Evolutionary conservation across 2,329 filamentous ascomycete genomes (phyloP).

Genomic region (Monosporascus sp.): DNA sequence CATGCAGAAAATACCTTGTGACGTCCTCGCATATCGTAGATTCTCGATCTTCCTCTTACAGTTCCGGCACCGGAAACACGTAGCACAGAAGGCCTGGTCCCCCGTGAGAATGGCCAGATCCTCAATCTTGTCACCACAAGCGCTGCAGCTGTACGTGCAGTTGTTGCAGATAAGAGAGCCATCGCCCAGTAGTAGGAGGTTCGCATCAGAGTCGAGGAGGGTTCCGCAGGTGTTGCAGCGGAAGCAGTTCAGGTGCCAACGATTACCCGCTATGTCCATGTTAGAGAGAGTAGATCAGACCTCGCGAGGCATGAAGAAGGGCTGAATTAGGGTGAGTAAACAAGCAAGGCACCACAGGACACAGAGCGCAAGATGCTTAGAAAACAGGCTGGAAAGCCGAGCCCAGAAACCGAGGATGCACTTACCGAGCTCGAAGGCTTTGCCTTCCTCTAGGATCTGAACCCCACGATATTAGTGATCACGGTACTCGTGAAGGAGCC

Average conservation of each 20-base stretch:
- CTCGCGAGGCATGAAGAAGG: no score
- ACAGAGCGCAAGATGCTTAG: not conserved
- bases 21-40: constrained; percentile 91
- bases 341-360: not conserved
- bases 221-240: constrained; percentile 94
- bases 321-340: not conserved
- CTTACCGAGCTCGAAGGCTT: constrained; percentile 93
- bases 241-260: constrained; percentile 99
- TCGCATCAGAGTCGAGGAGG: constrained; percentile 95
- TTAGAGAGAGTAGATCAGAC: constrained; percentile 12
- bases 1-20: constrained; percentile 99
- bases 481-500: constrained; percentile 6
- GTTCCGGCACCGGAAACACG: constrained; percentile 94
- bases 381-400: not conserved
- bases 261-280: constrained; percentile 68
- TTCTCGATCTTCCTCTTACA: constrained; percentile 99
- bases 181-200: constrained; percentile 92
- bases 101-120: constrained; percentile 95
- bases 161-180: constrained; percentile 98
- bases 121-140: constrained; percentile 96
- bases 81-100: constrained; percentile 95
- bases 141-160: constrained; percentile 97
- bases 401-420: constrained; percentile 13
- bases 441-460: constrained; percentile 95
- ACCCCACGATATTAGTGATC: constrained; percentile 16